Evolutionary conservation across 164 flowering plant genomes (phyloP).

Genomic region (Berberis thunbergii): DNA sequence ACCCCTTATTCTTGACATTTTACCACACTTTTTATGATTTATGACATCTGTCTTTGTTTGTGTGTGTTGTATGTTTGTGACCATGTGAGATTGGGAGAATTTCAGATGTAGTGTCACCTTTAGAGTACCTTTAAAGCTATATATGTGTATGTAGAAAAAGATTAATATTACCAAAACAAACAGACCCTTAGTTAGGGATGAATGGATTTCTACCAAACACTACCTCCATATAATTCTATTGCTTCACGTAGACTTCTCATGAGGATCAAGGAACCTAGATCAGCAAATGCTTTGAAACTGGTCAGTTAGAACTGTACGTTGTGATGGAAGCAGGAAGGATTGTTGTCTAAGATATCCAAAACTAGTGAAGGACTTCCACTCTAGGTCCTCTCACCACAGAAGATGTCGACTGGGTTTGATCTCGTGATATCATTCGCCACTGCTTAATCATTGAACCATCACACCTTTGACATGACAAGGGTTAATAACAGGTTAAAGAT

Average conservation of each 20-base stretch:
- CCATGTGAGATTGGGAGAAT: not conserved
- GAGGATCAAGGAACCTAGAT: not conserved
- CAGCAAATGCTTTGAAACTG: not conserved
- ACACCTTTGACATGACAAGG: too few species aligned
- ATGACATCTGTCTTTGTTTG: too few species aligned
- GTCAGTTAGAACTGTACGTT: not conserved
- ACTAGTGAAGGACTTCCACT: too few species aligned
- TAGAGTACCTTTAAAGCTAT: constrained; percentile 20
- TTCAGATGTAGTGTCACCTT: constrained; percentile 16
- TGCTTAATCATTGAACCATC: not conserved
- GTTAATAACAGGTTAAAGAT: too few species aligned
- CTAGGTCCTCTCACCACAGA: too few species aligned
- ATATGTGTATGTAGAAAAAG: not conserved
- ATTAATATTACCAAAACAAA: not conserved
- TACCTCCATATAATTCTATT: constrained; percentile 6
- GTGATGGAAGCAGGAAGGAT: not conserved
- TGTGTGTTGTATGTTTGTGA: too few species aligned
- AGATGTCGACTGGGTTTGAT: too few species aligned
- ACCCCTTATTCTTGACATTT: constrained; percentile 31
- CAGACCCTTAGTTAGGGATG: not conserved
- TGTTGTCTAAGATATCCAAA: not conserved
- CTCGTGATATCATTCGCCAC: not conserved
- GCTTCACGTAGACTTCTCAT: constrained; percentile 18
- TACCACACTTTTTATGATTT: constrained; percentile 8
- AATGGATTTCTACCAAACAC: constrained; percentile 2